Base-by-base conservation (phyloP, 257 asterid genomes). In the Salvia splendens region DNA sequence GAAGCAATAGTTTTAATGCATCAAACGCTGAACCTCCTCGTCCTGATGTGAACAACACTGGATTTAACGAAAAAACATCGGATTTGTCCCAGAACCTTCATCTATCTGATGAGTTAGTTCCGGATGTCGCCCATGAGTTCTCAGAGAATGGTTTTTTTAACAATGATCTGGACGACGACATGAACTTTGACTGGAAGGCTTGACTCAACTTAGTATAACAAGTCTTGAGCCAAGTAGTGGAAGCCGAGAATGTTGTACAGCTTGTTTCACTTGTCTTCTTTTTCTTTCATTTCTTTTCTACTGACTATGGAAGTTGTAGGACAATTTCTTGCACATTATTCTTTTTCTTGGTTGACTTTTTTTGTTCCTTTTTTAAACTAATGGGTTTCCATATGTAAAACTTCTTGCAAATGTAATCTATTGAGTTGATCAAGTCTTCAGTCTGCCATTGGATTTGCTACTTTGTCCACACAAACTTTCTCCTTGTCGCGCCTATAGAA, bases 101-200 rank as follows among this genome's bases (percentile, higher is more conserved):
- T 67, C 67, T 84, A 12, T 55, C 94, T 0, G 85, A 82, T 48
- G 98, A 87, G 42, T 57, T 89, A 73, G 83, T 77, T 8, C 78
- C 75, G 2, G 96, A 89, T 67, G 75, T 84, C 33, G 66, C 88
- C n/a, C 87, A 77, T 3, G 96, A 92, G 35, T 87, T 86, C 75
- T 46, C 86, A 0, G 96, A 87, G 50, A 86, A 81, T 62, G 89
- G 86, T 12, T 89, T 92, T 72, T 87, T 89, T 68, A 83, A 72
- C 81, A 64, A 64, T 48, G 97, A 89, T 67, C 83, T 89, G 43
- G 98, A 93, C 24, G 95, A 86, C 64, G 75, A 40, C 74, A 81
- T 84, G 87, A 83, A 77, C 81, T 89, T 86, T 64, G 84, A 78
- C 70, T 89, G 97, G 97, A 89, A 89, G 82, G 87, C 75, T 14